Base-by-base conservation (phyloP, 1,284 basidiomycete genomes). In the Anthracocystis panici-leucophaei region DNA sequence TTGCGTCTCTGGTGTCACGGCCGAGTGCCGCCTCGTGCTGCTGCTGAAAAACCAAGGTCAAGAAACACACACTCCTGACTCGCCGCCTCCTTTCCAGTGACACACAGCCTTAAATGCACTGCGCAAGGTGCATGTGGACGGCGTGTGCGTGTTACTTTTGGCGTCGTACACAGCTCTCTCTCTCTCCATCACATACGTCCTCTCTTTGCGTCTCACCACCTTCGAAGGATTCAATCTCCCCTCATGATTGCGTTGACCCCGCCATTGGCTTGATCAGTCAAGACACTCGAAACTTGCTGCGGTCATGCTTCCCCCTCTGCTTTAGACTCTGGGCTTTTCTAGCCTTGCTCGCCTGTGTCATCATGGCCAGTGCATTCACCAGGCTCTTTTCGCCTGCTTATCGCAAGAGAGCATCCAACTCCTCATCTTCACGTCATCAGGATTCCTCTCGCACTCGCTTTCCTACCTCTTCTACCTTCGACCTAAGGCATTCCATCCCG, bases 341-440 rank as follows among this genome's bases (percentile, higher is more conserved):
- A 50, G 41, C 46, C 31, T 40, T 29, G 25, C 10, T 44, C 20
- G 12, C 41, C 45, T 52, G 52, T 48, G 25, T 2, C 40, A 38
- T 14, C 38, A 72, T 72, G 69, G 69, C 69, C 1, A 72, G 69
- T 56, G 69, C 69, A 0, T 72, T 65, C 69, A 58, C 69, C 25
- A 59, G 60, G 52, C 63, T 72, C 55, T 72, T 72, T 40, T 59
- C 60, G 35, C 59, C 63, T 2, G 57, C 62, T 5, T 59, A 72
- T 18, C 69, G 69, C 48, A 72, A 72, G 41, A 52, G 58, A 6
- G 42, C 46, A 27, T 58, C 55, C 49, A 61, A 38, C 49, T 31
- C 61, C 12, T 61, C 60, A 6, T 59, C 59, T 16, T 52, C 65
- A 42, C 60, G 66, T 42, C 66, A 53, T 29, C 66, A 63, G 21